phyloP scores from a whole-genome alignment of 345 rosid species.

The Gossypium australe region DNA sequence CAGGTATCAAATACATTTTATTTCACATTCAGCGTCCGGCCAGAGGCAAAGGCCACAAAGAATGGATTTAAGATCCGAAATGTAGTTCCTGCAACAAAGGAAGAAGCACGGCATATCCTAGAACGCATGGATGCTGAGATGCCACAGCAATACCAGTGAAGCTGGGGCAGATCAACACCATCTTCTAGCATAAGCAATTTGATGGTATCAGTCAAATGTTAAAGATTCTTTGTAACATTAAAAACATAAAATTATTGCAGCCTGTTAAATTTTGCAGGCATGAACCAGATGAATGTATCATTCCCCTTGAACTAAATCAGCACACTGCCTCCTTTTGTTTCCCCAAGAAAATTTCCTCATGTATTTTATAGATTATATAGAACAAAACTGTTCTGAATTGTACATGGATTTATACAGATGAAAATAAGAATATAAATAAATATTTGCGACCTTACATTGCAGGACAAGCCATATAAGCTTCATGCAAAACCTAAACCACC shows the following conservation, averaged over 20 bases:
- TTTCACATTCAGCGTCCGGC: slow-evolving; percentile 79
- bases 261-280: neutral
- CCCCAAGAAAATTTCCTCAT: slow-evolving; percentile 20
- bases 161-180: slow-evolving; percentile 3
- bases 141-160: slow-evolving; percentile 45
- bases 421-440: slow-evolving; percentile 18
- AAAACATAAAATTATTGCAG: neutral
- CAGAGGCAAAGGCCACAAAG: slow-evolving; percentile 61
- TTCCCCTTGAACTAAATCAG: neutral
- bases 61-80: slow-evolving; percentile 62
- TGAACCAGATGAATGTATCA: neutral
- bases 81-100: slow-evolving; percentile 86
- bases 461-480: slow-evolving; percentile 18
- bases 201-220: neutral
- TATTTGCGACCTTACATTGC: slow-evolving; percentile 20
- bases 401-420: slow-evolving; percentile 45
- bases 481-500: slow-evolving; percentile 17
- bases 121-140: slow-evolving; percentile 86
- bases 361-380: slow-evolving; percentile 33
- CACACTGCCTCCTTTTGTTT: slow-evolving; percentile 9
- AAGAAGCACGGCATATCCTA: slow-evolving; percentile 69
- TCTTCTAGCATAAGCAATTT: neutral
- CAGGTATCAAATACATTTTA: slow-evolving; percentile 86
- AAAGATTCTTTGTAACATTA: neutral
- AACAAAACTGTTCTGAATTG: slow-evolving; percentile 30